Evolutionary conservation across 2,329 filamentous ascomycete species (phyloP).

Genomic region (Teratosphaeria destructans): DNA sequence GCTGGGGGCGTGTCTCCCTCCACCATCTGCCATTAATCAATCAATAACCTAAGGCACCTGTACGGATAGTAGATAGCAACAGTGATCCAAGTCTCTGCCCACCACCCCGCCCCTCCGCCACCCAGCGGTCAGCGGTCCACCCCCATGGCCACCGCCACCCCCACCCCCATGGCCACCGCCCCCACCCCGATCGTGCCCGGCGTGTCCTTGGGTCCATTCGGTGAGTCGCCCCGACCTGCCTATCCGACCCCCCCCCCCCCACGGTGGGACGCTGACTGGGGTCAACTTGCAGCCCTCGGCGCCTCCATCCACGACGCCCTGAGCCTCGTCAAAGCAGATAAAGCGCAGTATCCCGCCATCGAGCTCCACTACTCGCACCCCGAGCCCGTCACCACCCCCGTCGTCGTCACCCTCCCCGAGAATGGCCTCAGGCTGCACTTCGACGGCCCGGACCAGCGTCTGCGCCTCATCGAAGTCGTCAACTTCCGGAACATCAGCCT

Average conservation of each 20-base stretch:
- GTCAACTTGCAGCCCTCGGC: conserved; percentile 57
- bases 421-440: conserved; percentile 89
- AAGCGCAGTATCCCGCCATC: conserved; percentile 69
- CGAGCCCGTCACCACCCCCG: conserved; percentile 62
- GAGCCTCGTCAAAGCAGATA: conserved; percentile 78
- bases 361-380: conserved; percentile 71
- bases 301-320: conserved; percentile 85
- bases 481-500: conserved; percentile 82
- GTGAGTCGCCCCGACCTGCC: not conserved
- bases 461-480: conserved; percentile 80
- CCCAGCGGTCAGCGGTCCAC: not conserved
- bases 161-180: not conserved
- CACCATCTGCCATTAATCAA: not conserved
- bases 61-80: no score
- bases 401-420: conserved; percentile 64
- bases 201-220: conserved; percentile 6
- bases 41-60: no score
- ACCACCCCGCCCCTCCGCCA: not conserved
- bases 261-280: not conserved
- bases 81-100: not conserved
- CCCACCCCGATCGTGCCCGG: conserved; percentile 3
- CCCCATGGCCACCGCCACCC: not conserved
- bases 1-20: conserved; percentile 6
- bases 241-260: not conserved
- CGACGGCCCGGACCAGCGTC: conserved; percentile 82